Evolutionary conservation across 2,329 filamentous ascomycete species (phyloP), one percentile per base, ranked within the genome.

Genomic region (Hymenoscyphus infarciens): DNA sequence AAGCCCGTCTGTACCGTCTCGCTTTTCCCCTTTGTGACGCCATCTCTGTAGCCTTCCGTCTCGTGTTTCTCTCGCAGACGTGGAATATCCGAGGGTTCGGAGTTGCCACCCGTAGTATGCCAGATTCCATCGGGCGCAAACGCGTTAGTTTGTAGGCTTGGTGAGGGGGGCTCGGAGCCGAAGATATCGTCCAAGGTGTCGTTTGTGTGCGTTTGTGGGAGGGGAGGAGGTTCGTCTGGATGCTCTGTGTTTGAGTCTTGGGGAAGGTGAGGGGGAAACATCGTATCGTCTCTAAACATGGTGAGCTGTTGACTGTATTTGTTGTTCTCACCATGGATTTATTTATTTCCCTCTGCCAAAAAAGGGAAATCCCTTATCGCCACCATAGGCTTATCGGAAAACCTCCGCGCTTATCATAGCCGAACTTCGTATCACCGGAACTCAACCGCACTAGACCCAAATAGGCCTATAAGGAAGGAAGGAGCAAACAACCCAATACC

Each of bases 21-120:
- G 29, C 84, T 84, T 75, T 98, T 98, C 35, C 89, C 90, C 2
- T 79, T 80, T 0, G 88, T 83, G 60, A 98, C 84, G 54, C 94
- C 95, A 71, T 97, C 93, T 63, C 94, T 88, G 77, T 98, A 98
- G 22, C 95, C 95, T 45, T 90, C 87, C 7, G 90, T 97, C 61
- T 72, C 69, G 55, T 75, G 73, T 57, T 73, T 74, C 56, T 73
- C 71, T 33, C 68, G 69, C 33, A 74, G 49, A 2, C 71, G 63
- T 3, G 72, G 72, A n/a, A 74, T 69, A 66, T 74, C 72, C 2
- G 71, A 73, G 10, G 59, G 55, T 45, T 73, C 71, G 13, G 53
- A 22, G 49, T 73, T 72, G 7, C 67, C 67, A 19, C 38, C 49
- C 49, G 60, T 56, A 8, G 25, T 3, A 52, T 60, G 57, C 57